phyloP scores from a whole-genome alignment of 2,329 filamentous ascomycete genomes.

The Cladosporium sp. region DNA sequence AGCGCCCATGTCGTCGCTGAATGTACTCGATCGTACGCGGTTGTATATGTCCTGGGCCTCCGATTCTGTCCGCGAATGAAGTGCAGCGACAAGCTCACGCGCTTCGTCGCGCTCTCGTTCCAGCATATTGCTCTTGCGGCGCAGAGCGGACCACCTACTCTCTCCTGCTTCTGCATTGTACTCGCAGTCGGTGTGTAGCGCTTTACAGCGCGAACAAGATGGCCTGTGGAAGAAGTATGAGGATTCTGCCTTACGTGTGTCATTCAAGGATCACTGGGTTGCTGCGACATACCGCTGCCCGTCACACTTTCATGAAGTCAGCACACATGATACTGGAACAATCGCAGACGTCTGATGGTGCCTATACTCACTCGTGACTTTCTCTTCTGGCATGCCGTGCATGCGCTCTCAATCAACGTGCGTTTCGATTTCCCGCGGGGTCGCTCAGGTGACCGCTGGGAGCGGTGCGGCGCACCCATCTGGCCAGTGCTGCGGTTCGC shows the following conservation, averaged over 20 bases:
- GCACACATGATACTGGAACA: neutral
- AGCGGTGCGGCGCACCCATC: neutral
- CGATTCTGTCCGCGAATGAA: conserved; percentile 23
- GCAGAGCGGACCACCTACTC: conserved; percentile 29
- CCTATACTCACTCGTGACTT: conserved; percentile 19
- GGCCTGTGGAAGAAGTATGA: conserved; percentile 17
- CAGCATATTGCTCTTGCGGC: conserved; percentile 26
- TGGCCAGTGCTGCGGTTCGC: too few species aligned
- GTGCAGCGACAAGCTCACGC: conserved; percentile 22
- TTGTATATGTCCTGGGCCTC: conserved; percentile 27
- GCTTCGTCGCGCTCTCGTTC: conserved; percentile 27
- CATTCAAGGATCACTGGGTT: neutral
- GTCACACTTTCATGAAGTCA: conserved; percentile 20
- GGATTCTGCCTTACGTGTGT: neutral
- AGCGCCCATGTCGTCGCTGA: conserved; percentile 15
- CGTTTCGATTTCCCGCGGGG: conserved; percentile 15
- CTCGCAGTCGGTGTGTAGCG: conserved; percentile 25
- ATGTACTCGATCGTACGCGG: conserved; percentile 20
- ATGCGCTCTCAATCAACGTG: conserved; percentile 21
- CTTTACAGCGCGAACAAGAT: conserved; percentile 25
- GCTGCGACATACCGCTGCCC: conserved; percentile 18
- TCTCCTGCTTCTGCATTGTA: conserved; percentile 31
- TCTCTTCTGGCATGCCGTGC: conserved; percentile 18
- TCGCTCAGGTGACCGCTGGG: conserved; percentile 6
- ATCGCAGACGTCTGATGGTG: neutral